Conservation (phyloP, 2,329 filamentous ascomycete species). For the Epicoccum sorghinum region DNA sequence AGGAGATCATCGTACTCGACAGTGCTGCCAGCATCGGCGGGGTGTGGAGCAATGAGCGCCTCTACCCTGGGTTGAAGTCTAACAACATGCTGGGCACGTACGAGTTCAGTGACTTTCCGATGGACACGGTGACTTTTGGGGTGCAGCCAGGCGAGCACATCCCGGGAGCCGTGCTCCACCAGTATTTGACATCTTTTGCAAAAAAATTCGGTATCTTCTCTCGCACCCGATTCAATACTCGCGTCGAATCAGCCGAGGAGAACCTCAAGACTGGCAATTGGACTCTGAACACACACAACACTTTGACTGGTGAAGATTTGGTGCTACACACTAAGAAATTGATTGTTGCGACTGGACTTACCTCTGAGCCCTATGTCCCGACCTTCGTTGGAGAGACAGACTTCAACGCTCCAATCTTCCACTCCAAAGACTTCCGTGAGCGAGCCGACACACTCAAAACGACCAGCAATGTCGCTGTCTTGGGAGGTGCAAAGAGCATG, state of each 20-base stretch:
- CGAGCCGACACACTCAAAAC: slow-evolving; percentile 47
- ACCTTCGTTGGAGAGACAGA: slow-evolving; percentile 45
- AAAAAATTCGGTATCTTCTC: slow-evolving; percentile 56
- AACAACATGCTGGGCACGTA: slow-evolving; percentile 53
- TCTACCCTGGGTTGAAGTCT: slow-evolving; percentile 53
- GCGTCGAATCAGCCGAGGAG: slow-evolving; percentile 55
- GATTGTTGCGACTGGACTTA: slow-evolving; percentile 67
- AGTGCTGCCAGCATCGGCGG: slow-evolving; percentile 48
- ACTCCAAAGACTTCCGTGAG: slow-evolving; percentile 60
- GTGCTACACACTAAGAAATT: slow-evolving; percentile 52
- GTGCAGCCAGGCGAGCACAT: slow-evolving; percentile 63
- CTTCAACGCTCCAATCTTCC: slow-evolving; percentile 63
- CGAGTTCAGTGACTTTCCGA: slow-evolving; percentile 49
- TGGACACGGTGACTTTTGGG: slow-evolving; percentile 34
- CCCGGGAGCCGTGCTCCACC: slow-evolving; percentile 61
- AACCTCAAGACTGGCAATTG: slow-evolving; percentile 40
- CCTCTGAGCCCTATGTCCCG: slow-evolving; percentile 63
- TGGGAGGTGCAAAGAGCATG: slow-evolving; percentile 68
- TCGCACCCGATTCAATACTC: slow-evolving; percentile 58
- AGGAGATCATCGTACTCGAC: slow-evolving; percentile 52
- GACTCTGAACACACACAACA: slow-evolving; percentile 10
- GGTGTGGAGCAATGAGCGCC: slow-evolving; percentile 49
- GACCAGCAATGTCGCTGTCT: slow-evolving; percentile 53
- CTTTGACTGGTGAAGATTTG: slow-evolving; percentile 4
- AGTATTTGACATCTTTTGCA: slow-evolving; percentile 56